Base-by-base conservation (phyloP, 108 stramenopile species). In the Cyclotella kingstonii region DNA sequence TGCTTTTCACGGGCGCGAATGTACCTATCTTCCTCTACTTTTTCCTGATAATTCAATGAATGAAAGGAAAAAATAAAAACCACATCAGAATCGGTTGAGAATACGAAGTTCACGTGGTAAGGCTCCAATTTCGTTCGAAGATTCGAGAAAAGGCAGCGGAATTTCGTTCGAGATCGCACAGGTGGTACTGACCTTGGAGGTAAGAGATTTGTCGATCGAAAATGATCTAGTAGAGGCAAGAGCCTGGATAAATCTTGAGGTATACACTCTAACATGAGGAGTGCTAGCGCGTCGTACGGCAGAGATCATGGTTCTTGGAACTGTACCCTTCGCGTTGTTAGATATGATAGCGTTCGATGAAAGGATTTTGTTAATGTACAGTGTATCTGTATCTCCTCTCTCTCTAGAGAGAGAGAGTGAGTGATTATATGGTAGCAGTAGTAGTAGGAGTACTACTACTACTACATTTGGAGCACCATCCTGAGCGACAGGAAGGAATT, bases 1-100 rank as follows among this genome's bases (percentile, higher is more conserved):
- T 70, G 46, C 42, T 25, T 6, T 54, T 70, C 74, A 15, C 74
- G 68, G 8, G 74, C 68, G 52, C 74, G 74, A 51, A 76, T 65
- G 74, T 76, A 76, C 51, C 68, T 57, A 41, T 70, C 74, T 31
- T 76, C 74, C 61, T 70, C 74, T 25, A 70, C 54, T 40, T 58
- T 70, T 58, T 76, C 74, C 74, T 76, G 14, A 22, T 39, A 28
- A 28, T 33, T 5, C 5, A 60, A 26, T 17, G 28, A 60, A 19
- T 4, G 8, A 38, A 38, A 5, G 14, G 26, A 27, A 48, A 30
- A 6, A 22, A 5, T 10, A 35, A n/a, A 19, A 63, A 31, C 30
- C n/a, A 33, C 43, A 44, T 18, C 6, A 18, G 45, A 46, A 46
- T n/a, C n/a, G n/a, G n/a, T n/a, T n/a, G n/a, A n/a, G n/a, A n/a